phyloP scores from a whole-genome alignment of 2,329 filamentous ascomycete genomes.

The Parafenestella ontariensis region DNA sequence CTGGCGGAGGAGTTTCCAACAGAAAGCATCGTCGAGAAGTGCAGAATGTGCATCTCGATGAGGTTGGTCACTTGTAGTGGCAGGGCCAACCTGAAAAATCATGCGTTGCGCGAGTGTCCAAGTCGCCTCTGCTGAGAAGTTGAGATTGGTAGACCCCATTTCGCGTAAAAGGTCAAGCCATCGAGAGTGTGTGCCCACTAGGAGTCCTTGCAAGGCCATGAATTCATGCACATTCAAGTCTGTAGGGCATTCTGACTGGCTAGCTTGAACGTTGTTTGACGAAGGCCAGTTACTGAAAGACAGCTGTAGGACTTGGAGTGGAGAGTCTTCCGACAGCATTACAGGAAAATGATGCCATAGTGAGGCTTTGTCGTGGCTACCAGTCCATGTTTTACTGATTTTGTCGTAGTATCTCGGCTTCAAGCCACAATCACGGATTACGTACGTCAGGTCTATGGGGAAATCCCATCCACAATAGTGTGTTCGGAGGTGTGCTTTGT shows the following conservation, averaged over 20 bases:
- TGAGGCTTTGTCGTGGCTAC: conserved; percentile 39
- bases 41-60: conserved; percentile 57
- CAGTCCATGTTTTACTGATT: conserved; percentile 49
- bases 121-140: conserved; percentile 64
- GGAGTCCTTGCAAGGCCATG: conserved; percentile 57
- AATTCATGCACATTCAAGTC: conserved; percentile 61
- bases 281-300: conserved; percentile 50
- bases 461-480: conserved; percentile 57
- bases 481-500: conserved; percentile 56
- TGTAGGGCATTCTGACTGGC: conserved; percentile 57
- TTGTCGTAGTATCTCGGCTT: conserved; percentile 59
- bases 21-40: conserved; percentile 61
- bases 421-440: conserved; percentile 58
- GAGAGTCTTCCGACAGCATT: conserved; percentile 47
- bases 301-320: conserved; percentile 25
- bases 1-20: conserved; percentile 56
- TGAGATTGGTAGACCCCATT: conserved; percentile 62
- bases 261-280: conserved; percentile 63
- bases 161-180: conserved; percentile 60
- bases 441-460: conserved; percentile 49
- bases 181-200: conserved; percentile 55
- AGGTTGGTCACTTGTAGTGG: conserved; percentile 31
- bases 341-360: conserved; percentile 57
- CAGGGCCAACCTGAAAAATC: conserved; percentile 63
- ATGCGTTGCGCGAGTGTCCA: conserved; percentile 60